phyloP scores from a whole-genome alignment of 192 early-diverging fungal genomes.

The Coemansia sp. region DNA sequence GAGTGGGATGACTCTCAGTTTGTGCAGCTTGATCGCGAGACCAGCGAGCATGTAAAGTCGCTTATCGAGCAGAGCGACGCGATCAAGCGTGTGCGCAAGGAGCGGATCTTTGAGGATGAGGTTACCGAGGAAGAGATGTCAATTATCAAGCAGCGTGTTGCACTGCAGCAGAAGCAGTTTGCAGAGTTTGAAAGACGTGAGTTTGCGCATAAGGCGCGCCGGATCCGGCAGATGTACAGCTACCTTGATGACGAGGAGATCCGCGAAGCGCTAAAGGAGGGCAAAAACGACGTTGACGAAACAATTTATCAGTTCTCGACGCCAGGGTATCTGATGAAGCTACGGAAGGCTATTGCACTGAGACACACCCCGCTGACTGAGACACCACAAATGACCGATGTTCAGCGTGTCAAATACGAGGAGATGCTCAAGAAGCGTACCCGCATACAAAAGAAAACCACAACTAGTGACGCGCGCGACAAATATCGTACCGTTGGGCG shows the following conservation, averaged over 20 bases:
- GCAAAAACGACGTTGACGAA: slow-evolving; percentile 84
- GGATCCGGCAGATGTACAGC: slow-evolving; percentile 72
- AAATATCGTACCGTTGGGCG: slow-evolving; percentile 74
- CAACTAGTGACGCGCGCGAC: slow-evolving; percentile 68
- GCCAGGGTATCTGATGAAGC: slow-evolving; percentile 65
- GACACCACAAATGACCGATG: slow-evolving; percentile 66
- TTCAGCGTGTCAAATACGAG: slow-evolving; percentile 84
- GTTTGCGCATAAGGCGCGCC: slow-evolving; percentile 72
- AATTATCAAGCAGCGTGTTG: slow-evolving; percentile 88
- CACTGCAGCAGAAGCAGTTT: slow-evolving; percentile 88
- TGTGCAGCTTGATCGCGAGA: slow-evolving; percentile 54
- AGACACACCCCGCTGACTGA: slow-evolving; percentile 56
- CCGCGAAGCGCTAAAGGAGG: slow-evolving; percentile 73
- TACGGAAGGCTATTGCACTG: slow-evolving; percentile 68
- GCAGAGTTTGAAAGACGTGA: slow-evolving; percentile 83
- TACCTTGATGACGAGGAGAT: slow-evolving; percentile 85
- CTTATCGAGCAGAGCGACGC: slow-evolving; percentile 61
- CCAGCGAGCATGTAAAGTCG: slow-evolving; percentile 52
- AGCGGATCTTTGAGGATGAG: slow-evolving; percentile 85
- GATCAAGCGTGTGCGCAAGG: slow-evolving; percentile 76
- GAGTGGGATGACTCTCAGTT: slow-evolving; percentile 51
- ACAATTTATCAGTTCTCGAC: slow-evolving; percentile 83
- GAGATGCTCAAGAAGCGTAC: slow-evolving; percentile 82
- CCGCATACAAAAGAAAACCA: slow-evolving; percentile 75
- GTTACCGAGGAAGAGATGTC: slow-evolving; percentile 86